These are phyloP conservation scores for Penicillium paxilli DNA, from an alignment of 495 filamentous ascomycete genomes.

Conservation along the genomic window DNA sequence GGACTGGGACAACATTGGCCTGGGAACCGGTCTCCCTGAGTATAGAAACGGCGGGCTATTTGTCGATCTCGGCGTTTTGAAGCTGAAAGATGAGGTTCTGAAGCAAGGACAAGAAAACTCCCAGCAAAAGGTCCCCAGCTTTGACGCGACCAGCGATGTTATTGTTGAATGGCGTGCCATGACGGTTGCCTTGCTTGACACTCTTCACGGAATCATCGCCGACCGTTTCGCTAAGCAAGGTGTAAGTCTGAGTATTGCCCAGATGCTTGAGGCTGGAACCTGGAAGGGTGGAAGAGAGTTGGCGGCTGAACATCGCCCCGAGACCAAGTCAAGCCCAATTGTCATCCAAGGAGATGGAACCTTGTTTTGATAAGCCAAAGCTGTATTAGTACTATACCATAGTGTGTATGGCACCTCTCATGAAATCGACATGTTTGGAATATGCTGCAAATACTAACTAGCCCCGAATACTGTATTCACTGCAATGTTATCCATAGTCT, in stretches of 20 bases:
- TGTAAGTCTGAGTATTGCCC: constrained; percentile 65
- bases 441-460: background rate
- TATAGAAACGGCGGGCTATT: constrained; percentile 87
- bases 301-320: constrained; percentile 38
- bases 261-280: constrained; percentile 85
- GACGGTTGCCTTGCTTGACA: constrained; percentile 82
- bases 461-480: background rate
- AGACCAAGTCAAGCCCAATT: constrained; percentile 46
- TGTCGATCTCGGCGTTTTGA: constrained; percentile 78
- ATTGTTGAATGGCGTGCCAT: constrained; percentile 86
- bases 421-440: background rate
- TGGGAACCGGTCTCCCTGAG: constrained; percentile 82
- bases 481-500: too few species aligned
- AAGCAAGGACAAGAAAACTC: constrained; percentile 47
- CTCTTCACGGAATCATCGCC: constrained; percentile 64
- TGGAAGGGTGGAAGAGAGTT: constrained; percentile 58
- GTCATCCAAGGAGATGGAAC: constrained; percentile 47
- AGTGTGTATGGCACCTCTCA: too few species aligned
- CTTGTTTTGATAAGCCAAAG: too few species aligned
- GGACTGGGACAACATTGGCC: constrained; percentile 73
- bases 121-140: constrained; percentile 71
- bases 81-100: constrained; percentile 65
- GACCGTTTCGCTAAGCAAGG: constrained; percentile 51
- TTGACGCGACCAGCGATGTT: constrained; percentile 77
- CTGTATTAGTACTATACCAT: too few species aligned